These are phyloP conservation scores for Sanghuangporus baumii DNA, from an alignment of 1,284 basidiomycete species.

Conservation along the genomic window DNA sequence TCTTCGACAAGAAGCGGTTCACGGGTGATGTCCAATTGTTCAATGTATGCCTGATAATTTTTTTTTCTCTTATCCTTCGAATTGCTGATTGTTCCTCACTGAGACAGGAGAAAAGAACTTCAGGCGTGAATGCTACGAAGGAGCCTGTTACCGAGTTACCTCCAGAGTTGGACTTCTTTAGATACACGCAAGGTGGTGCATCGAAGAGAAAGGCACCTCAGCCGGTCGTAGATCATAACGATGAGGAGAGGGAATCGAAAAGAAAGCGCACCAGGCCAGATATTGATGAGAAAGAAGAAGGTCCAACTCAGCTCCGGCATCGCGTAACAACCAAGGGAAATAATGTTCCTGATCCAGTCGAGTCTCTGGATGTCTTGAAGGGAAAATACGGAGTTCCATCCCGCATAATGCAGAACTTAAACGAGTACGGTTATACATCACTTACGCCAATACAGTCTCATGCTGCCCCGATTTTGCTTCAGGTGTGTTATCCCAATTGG, in stretches of 20 bases:
- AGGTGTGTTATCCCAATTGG: slow-evolving; percentile 39
- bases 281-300: slow-evolving; percentile 23
- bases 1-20: slow-evolving; percentile 79
- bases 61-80: not conserved
- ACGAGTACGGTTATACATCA: slow-evolving; percentile 47
- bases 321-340: slow-evolving; percentile 66
- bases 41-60: slow-evolving; percentile 38
- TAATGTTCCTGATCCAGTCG: slow-evolving; percentile 50
- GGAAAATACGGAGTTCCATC: slow-evolving; percentile 52
- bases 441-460: slow-evolving; percentile 75
- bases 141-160: slow-evolving; percentile 51
- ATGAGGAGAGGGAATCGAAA: slow-evolving; percentile 27
- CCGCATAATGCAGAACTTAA: slow-evolving; percentile 57
- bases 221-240: slow-evolving; percentile 30
- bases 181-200: slow-evolving; percentile 58
- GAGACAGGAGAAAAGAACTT: not conserved
- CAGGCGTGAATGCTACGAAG: not conserved
- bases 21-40: slow-evolving; percentile 71
- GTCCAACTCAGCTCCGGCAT: slow-evolving; percentile 39
- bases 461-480: slow-evolving; percentile 67
- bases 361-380: slow-evolving; percentile 54
- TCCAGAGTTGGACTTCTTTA: slow-evolving; percentile 83
- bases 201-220: slow-evolving; percentile 33
- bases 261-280: slow-evolving; percentile 26
- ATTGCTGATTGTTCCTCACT: not conserved